Evolutionary conservation across 192 early-diverging fungal genomes (phyloP), one percentile per base, ranked within the genome.

Genomic region (Dissophora ornata): DNA sequence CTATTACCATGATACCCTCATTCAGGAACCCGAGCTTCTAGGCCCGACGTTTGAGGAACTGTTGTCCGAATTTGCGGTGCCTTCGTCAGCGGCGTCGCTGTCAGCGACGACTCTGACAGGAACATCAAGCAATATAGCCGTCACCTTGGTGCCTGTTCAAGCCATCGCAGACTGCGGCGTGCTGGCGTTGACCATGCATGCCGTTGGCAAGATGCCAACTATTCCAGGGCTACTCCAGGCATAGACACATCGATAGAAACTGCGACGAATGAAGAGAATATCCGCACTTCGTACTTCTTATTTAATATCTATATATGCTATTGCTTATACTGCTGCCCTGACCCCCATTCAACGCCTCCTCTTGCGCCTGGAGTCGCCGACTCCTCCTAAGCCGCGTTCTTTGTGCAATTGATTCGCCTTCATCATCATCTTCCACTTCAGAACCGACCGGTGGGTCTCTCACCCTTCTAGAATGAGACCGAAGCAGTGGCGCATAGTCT

Each of bases 91-190:
- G n/a, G n/a, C n/a, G n/a, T n/a, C n/a, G n/a, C n/a, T n/a, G 25
- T 28, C 24, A 21, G 24, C 15, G 25, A 26, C 24, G 19, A 18
- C 46, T n/a, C n/a, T n/a, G n/a, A n/a, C n/a, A n/a, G n/a, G n/a
- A 21, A 2, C 34, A 28, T 0, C 8, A 3, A 9, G 48, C 1
- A 71, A 71, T 28, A 36, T 75, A 12, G 71, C 71, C 3, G 44
- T 75, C 6, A 75, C 63, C 8, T 28, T 67, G 21, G 63, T 75
- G 10, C 71, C 71, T 32, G 71, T 67, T 10, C 71, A 56, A 40
- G 62, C 71, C 0, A 75, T 75, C 19, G 71, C 71, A 3, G 56
- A 40, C n/a, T 9, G 29, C 16, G 71, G 63, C 1, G 38, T 67
- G 4, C 29, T 75, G 16, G 71, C 71, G 13, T 28, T 75, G 50